Percentiles rank a stretch among this genome's conserved stretches.
Conservation (phyloP, 345 rosid species). For the Gossypium sturtianum region DNA sequence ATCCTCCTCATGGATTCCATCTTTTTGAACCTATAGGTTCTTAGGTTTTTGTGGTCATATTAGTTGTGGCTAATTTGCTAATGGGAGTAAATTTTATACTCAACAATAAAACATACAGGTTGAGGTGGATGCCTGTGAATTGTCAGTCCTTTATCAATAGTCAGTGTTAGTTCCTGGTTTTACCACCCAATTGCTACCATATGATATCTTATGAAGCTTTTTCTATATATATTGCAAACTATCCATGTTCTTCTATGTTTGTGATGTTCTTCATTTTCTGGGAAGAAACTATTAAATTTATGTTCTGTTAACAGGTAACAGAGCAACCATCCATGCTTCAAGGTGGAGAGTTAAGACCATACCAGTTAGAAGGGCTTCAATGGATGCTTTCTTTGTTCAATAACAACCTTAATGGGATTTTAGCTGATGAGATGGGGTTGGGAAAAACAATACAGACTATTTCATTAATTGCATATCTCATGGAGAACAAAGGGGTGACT, state of each 20-base stretch:
- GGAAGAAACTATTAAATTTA: conserved; percentile 18
- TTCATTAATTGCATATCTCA: conserved; percentile 79
- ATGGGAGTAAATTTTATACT: background rate
- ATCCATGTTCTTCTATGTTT: background rate
- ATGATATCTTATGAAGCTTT: background rate
- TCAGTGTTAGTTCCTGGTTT: background rate
- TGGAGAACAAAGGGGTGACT: conserved; percentile 73
- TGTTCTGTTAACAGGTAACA: conserved; percentile 54
- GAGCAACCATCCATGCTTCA: conserved; percentile 91
- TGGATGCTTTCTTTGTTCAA: conserved; percentile 99
- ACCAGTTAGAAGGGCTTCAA: conserved; percentile 97
- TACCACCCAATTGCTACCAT: background rate
- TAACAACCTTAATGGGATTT: conserved; percentile 94
- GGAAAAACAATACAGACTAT: conserved; percentile 99
- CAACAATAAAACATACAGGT: background rate
- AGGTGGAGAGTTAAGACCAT: conserved; percentile 89
- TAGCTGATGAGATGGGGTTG: conserved; percentile 99
- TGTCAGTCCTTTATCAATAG: background rate
- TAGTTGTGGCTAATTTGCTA: background rate
- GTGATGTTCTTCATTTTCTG: conserved; percentile 6
- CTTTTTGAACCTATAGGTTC: background rate
- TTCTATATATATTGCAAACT: background rate
- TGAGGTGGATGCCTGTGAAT: background rate
- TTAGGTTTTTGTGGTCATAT: background rate
- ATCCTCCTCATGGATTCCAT: background rate